Evolutionary conservation across 2,329 filamentous ascomycete genomes (phyloP).

Genomic region (Plectosphaerella sp.): DNA sequence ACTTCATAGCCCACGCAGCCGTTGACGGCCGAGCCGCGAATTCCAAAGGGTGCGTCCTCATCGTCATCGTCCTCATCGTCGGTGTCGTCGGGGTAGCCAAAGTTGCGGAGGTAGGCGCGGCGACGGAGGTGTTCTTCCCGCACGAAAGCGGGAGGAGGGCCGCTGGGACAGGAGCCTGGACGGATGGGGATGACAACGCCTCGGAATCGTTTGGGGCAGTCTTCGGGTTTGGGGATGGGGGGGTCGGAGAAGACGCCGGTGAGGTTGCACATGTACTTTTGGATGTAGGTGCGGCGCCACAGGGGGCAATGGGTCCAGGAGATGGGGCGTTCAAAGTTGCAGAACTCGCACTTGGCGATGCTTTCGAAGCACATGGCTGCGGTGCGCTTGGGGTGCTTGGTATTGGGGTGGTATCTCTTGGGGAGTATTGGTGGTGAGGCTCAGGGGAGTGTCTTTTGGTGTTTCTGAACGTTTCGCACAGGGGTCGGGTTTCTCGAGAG

Average conservation of each 20-base stretch:
- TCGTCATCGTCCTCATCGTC: not conserved
- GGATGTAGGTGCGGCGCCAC: conserved; percentile 4
- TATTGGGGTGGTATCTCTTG: not conserved
- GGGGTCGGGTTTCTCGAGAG: not conserved
- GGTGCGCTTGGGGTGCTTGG: too few species aligned
- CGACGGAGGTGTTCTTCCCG: not conserved
- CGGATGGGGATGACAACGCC: conserved; percentile 6
- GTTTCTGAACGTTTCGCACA: not conserved
- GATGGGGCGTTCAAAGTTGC: conserved; percentile 11
- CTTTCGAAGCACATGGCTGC: conserved; percentile 11
- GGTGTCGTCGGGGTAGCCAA: not conserved
- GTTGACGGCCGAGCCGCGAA: not conserved
- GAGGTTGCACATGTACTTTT: conserved; percentile 1
- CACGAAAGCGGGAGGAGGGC: not conserved
- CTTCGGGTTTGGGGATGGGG: conserved; percentile 5
- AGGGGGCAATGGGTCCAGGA: conserved; percentile 9
- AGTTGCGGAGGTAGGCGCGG: not conserved
- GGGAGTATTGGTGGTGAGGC: not conserved
- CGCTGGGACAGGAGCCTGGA: conserved; percentile 8
- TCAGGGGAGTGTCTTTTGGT: not conserved
- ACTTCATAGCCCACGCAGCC: not conserved
- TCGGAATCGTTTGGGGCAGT: conserved; percentile 7
- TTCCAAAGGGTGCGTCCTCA: not conserved
- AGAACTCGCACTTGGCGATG: conserved; percentile 10
- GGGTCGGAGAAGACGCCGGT: conserved; percentile 4